Percentiles rank a stretch among this genome's conserved stretches.
Evolutionary conservation across 139 green algal species (phyloP).

Genomic region (Zygnema circumcarinatum): DNA sequence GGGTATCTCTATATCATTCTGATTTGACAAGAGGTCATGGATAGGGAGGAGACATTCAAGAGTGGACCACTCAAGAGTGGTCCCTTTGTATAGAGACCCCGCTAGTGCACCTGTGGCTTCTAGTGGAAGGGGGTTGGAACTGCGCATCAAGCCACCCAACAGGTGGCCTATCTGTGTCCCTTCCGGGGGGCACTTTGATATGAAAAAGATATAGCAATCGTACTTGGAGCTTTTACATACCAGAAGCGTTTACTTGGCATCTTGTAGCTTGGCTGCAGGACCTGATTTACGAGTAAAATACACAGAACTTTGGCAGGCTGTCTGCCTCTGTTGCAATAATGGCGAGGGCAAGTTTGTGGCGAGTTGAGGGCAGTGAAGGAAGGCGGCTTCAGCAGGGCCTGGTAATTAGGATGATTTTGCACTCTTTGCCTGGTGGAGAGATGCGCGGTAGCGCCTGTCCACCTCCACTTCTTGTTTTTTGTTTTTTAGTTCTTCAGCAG

Average conservation of each 20-base stretch:
- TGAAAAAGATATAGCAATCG: neutral
- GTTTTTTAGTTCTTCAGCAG: too few relatives aligned
- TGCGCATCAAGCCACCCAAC: neutral
- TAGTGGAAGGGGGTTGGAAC: neutral
- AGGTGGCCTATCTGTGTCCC: neutral
- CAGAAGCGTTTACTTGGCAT: neutral
- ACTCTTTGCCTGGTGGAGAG: too few relatives aligned
- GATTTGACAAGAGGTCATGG: neutral
- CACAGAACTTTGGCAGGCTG: neutral
- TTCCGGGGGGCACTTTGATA: neutral
- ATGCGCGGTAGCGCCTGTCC: too few relatives aligned
- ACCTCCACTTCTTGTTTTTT: too few relatives aligned
- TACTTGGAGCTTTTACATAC: neutral
- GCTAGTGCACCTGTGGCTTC: neutral
- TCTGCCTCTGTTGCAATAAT: neutral
- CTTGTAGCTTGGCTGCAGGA: neutral
- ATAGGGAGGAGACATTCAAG: neutral
- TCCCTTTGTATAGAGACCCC: neutral
- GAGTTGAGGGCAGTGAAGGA: too few relatives aligned
- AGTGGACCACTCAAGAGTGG: neutral
- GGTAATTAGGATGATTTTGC: too few relatives aligned
- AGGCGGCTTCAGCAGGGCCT: too few relatives aligned
- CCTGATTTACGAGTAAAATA: neutral
- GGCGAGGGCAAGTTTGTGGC: neutral
- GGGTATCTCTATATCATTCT: neutral